Evolutionary conservation across 2,329 filamentous ascomycete genomes (phyloP).

Genomic region (Aureobasidium sp.): DNA sequence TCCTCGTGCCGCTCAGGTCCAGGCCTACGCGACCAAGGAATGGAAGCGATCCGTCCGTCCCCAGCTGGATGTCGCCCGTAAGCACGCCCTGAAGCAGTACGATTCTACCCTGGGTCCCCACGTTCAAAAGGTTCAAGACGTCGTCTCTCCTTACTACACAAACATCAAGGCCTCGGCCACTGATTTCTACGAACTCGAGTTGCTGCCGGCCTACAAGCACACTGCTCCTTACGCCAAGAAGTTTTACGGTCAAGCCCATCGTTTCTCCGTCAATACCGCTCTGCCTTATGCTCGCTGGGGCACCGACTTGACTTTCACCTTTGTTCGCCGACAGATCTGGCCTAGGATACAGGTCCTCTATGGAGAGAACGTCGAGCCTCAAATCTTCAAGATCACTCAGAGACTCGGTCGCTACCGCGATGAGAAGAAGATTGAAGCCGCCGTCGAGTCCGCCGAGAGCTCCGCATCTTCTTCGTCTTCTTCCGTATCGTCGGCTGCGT

Average conservation of each 20-base stretch:
- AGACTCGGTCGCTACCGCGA: conserved; percentile 71
- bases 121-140: conserved; percentile 53
- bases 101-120: conserved; percentile 65
- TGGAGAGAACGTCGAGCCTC: conserved; percentile 87
- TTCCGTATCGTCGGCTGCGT: conserved; percentile 1
- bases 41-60: conserved; percentile 78
- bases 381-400: conserved; percentile 85
- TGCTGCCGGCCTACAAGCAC: conserved; percentile 70
- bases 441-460: conserved; percentile 48
- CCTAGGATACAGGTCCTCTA: conserved; percentile 76
- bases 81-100: conserved; percentile 59
- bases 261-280: conserved; percentile 61
- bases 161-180: conserved; percentile 55
- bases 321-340: conserved; percentile 72
- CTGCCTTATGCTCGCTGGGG: conserved; percentile 66
- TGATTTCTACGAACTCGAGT: conserved; percentile 62
- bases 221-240: conserved; percentile 66
- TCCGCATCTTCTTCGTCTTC: conserved; percentile 21
- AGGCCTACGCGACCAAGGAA: conserved; percentile 59
- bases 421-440: conserved; percentile 55
- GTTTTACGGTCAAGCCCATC: conserved; percentile 59
- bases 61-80: conserved; percentile 59
- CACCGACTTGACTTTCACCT: conserved; percentile 61
- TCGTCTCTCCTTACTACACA: conserved; percentile 65
- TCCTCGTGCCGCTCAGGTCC: conserved; percentile 62